Percentiles rank a stretch among this genome's conserved stretches.
These are phyloP conservation scores for Picea abies DNA, from an alignment of 83 land plant genomes.

Conservation along the genomic window DNA sequence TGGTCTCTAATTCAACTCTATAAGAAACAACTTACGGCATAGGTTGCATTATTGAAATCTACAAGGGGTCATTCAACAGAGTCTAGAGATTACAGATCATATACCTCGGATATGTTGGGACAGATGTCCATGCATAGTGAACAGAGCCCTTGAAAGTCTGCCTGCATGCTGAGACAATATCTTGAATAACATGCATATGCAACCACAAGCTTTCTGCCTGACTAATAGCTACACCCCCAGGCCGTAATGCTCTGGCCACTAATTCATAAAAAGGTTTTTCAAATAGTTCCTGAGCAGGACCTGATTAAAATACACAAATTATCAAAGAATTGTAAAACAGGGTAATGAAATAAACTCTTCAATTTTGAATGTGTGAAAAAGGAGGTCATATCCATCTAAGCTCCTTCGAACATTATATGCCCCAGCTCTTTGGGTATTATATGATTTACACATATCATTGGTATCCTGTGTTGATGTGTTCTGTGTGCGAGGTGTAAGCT, in stretches of 20 bases:
- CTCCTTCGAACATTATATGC: background rate
- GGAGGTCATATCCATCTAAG: background rate
- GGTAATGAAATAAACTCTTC: too few species aligned
- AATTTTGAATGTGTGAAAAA: background rate
- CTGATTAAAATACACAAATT: constrained; percentile 31
- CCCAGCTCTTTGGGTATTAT: background rate
- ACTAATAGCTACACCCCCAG: constrained; percentile 96
- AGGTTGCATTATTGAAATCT: too few species aligned
- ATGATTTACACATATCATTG: background rate
- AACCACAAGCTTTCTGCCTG: constrained; percentile 99
- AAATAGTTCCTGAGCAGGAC: constrained; percentile 95
- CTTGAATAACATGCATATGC: constrained; percentile 92
- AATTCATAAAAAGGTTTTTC: constrained; percentile 94
- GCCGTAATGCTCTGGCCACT: constrained; percentile 86
- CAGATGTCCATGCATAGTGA: constrained; percentile 98
- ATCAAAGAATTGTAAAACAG: background rate
- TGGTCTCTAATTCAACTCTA: background rate
- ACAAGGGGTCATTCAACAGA: background rate
- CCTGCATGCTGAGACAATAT: constrained; percentile 77
- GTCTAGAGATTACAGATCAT: background rate
- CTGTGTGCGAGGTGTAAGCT: background rate
- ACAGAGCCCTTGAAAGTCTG: constrained; percentile 96
- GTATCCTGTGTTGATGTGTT: too few species aligned
- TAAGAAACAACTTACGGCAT: too few species aligned
- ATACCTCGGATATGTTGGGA: constrained; percentile 97